Base-by-base conservation (phyloP, 2,329 filamentous ascomycete species). In the Aspergillus ochraceoroseus region DNA sequence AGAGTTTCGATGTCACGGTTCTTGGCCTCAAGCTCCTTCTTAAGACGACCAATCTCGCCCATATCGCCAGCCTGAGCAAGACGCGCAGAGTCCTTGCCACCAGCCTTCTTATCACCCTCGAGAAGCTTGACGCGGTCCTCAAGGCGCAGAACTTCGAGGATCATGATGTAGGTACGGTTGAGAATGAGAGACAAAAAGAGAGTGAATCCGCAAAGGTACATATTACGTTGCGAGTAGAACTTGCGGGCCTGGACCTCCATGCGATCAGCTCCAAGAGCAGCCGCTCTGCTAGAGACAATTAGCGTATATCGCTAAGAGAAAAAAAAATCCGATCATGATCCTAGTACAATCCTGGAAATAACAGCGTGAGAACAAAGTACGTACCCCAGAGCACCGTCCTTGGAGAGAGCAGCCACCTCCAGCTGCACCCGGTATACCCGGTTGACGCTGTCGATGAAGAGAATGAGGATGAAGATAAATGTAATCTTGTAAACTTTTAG, bases 181-280 rank as follows among this genome's bases (percentile, higher is more conserved):
- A 72, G 86, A 70, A 98, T 98, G 51, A 98, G 77, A 38, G 90
- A 96, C 48, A 98, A 83, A 80, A 98, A 96, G 50, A 98, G 83
- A 4, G 92, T 98, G 76, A 98, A 98, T 57, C 92, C 92, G 70
- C 92, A 96, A 48, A 98, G 88, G 73, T 98, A 98, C 92, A 98
- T 98, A 81, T 98, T 98, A 69, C 92, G 89, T 75, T 98, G 90
- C 48, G 89, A 95, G 79, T 98, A 98, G 77, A 98, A 98, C 73
- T 98, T 98, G 77, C 92, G 88, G 52, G 92, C 90, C 70, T 98
- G 92, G 37, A 96, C 90, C 72, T 98, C 92, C 79, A 94, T 88
- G 51, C 92, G 90, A 66, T 96, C 92, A 63, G 87, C 83, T 50
- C 92, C 90, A 58, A 95, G 80, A 45, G 89, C 81, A 36, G 82